These are phyloP conservation scores for Verbascum thapsus DNA, from an alignment of 257 asterid genomes.

Conservation along the genomic window DNA sequence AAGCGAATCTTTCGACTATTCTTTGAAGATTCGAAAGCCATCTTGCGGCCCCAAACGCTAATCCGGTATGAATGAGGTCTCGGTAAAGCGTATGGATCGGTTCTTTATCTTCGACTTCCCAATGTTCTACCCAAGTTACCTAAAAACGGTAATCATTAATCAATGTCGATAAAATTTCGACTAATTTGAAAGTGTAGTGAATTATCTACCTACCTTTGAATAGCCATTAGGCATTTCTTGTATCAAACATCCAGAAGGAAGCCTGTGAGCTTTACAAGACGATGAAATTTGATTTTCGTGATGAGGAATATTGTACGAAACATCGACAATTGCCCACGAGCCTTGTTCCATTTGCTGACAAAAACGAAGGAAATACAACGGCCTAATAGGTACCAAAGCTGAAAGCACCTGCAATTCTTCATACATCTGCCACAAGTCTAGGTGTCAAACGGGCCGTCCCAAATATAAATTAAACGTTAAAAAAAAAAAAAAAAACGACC, in stretches of 20 bases:
- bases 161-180: not conserved
- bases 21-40: slow-evolving; percentile 89
- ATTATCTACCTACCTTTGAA: slow-evolving; percentile 62
- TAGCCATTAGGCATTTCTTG: slow-evolving; percentile 99
- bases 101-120: slow-evolving; percentile 81
- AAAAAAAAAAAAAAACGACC: not conserved
- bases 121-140: slow-evolving; percentile 96
- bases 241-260: slow-evolving; percentile 94
- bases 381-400: slow-evolving; percentile 73
- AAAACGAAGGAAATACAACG: slow-evolving; percentile 66
- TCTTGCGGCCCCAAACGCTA: slow-evolving; percentile 89
- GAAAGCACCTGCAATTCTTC: slow-evolving; percentile 86
- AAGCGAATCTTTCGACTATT: slow-evolving; percentile 78
- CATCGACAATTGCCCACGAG: slow-evolving; percentile 84
- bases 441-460: too few species aligned
- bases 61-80: slow-evolving; percentile 74
- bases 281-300: slow-evolving; percentile 62
- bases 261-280: slow-evolving; percentile 55
- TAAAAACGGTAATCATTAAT: slow-evolving; percentile 8
- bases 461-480: too few species aligned
- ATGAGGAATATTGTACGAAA: slow-evolving; percentile 71
- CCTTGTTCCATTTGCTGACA: slow-evolving; percentile 88
- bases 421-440: slow-evolving; percentile 62
- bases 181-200: too few species aligned
- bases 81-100: slow-evolving; percentile 63